Evolutionary conservation across 495 filamentous ascomycete genomes (phyloP), one percentile per base, ranked within the genome.

Genomic region (Tuber aestivum): DNA sequence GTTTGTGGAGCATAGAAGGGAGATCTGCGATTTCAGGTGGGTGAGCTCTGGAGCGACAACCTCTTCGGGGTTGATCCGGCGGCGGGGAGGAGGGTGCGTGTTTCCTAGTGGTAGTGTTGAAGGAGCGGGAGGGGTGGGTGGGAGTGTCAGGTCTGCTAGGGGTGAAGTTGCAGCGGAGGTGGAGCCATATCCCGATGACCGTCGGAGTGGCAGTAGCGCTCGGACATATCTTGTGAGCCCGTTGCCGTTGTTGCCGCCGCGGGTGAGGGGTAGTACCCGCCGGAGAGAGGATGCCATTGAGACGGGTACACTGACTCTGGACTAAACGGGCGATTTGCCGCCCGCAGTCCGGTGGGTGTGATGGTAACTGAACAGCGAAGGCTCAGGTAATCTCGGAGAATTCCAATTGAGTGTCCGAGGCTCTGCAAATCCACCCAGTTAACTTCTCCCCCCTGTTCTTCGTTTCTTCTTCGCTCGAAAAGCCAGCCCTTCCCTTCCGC

Each of bases 11-110:
- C 80, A 81, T 35, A 82, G 81, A 27, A 82, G 73, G 50, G 74
- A 73, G 68, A 82, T 82, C 50, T 82, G 81, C 23, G 76, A 76
- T 41, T 82, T 82, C 16, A 82, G 80, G 38, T 82, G 81, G 50
- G 41, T 73, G 32, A 82, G 77, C 73, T 82, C 81, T 16, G 72
- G 61, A 41, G 77, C 74, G 21, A 82, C 81, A 41, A 82, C 73
- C 14, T 82, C 71, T 38, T 82, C 81, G 32, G 81, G 81, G 16
- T 20, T 76, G 27, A 82, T 68, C 20, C 69, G 81, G 72, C 41
- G 69, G 73, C n/a, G 75, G 40, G 0, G 70, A 41, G 42, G 75
- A 56, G 44, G 71, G 48, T 32, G 72, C 41, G 41, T 75, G 72
- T 16, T 61, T 32, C 50, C 50, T 72, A 70, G 37, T 71, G 73